Percentiles rank a stretch among this genome's conserved stretches.
phyloP scores from a whole-genome alignment of 2,329 filamentous ascomycete genomes.

The Phaeomoniella chlamydospora region DNA sequence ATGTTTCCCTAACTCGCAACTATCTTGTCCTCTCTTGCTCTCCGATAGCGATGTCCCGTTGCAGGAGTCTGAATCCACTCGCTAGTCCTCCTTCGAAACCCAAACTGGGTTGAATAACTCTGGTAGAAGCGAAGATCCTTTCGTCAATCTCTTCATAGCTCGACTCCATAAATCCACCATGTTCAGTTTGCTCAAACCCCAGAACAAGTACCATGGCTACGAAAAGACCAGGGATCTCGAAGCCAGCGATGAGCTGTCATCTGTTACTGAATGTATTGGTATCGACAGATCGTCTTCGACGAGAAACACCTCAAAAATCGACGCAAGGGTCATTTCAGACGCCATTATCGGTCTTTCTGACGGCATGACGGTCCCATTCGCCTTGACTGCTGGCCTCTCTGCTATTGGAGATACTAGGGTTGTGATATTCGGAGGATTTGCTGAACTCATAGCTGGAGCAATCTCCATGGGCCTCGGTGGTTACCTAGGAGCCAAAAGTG shows the following conservation, averaged over 20 bases:
- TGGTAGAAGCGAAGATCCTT: too few species aligned
- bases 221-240: neutral
- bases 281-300: neutral
- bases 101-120: too few species aligned
- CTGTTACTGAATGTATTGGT: too few species aligned
- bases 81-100: too few species aligned
- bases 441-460: slow-evolving; percentile 60
- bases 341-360: slow-evolving; percentile 65
- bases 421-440: slow-evolving; percentile 58
- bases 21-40: too few species aligned
- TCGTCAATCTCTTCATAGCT: neutral
- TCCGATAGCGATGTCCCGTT: too few species aligned
- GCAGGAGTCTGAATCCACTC: too few species aligned
- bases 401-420: slow-evolving; percentile 48
- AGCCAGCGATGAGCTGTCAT: neutral
- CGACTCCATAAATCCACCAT: neutral
- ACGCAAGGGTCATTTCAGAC: slow-evolving; percentile 32
- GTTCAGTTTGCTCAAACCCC: neutral
- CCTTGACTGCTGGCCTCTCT: slow-evolving; percentile 56
- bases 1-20: too few species aligned
- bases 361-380: slow-evolving; percentile 67
- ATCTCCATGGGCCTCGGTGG: slow-evolving; percentile 68
- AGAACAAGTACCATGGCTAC: neutral
- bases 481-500: slow-evolving; percentile 48
- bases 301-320: slow-evolving; percentile 9